These are phyloP conservation scores for Tetracladium maxilliforme DNA, from an alignment of 2,329 filamentous ascomycete genomes.

Conservation along the genomic window DNA sequence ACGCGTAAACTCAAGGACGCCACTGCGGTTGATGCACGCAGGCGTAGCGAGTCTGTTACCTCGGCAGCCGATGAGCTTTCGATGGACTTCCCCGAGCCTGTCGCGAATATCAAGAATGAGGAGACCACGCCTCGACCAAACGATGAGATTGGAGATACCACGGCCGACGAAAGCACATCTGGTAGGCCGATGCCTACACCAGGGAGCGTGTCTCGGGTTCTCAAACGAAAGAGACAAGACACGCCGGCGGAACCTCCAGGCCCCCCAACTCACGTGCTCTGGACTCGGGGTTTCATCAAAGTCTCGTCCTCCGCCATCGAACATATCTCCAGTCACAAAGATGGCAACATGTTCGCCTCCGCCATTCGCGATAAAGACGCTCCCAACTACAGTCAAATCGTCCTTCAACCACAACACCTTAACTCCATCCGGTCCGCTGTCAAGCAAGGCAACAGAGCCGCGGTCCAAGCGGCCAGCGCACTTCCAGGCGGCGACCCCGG, in stretches of 20 bases:
- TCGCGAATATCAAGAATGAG: constrained; percentile 42
- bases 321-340: constrained; percentile 61
- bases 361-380: constrained; percentile 62
- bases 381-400: constrained; percentile 60
- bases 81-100: constrained; percentile 23
- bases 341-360: constrained; percentile 67
- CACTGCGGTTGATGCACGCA: constrained; percentile 12
- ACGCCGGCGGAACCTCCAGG: constrained; percentile 29
- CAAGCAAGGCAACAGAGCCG: constrained; percentile 54
- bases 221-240: constrained; percentile 44
- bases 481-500: constrained; percentile 43
- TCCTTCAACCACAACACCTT: constrained; percentile 62
- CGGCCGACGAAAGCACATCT: constrained; percentile 34
- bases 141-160: constrained; percentile 40
- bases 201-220: constrained; percentile 9
- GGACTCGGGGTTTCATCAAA: constrained; percentile 61
- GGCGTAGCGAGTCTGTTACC: constrained; percentile 28
- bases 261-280: constrained; percentile 54
- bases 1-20: constrained; percentile 10
- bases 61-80: constrained; percentile 32
- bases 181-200: constrained; percentile 8
- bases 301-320: constrained; percentile 61
- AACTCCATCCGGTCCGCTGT: constrained; percentile 66
- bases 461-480: constrained; percentile 41
- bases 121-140: constrained; percentile 35